Percentiles rank a stretch among this genome's conserved stretches.
phyloP scores from a whole-genome alignment of 2,329 filamentous ascomycete species.

The Nemania sp. region DNA sequence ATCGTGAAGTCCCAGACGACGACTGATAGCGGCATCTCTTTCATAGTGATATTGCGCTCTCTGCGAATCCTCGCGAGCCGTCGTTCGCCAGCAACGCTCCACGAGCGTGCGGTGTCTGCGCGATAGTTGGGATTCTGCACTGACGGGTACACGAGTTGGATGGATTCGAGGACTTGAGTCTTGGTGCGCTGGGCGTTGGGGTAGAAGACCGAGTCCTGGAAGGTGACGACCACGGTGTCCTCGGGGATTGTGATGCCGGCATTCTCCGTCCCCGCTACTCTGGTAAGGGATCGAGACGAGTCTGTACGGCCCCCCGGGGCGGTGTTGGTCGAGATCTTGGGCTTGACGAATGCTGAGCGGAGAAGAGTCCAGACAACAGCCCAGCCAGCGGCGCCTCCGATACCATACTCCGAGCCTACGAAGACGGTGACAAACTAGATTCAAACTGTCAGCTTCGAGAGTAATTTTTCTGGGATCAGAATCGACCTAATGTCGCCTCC shows the following conservation, averaged over 20 bases:
- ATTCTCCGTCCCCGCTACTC: constrained; percentile 30
- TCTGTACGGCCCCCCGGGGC: constrained; percentile 10
- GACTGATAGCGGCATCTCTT: constrained; percentile 36
- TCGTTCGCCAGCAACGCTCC: constrained; percentile 39
- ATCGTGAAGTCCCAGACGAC: constrained; percentile 39
- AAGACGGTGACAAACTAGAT: constrained; percentile 63
- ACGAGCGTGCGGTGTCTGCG: constrained; percentile 34
- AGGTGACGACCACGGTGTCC: constrained; percentile 60
- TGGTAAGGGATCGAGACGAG: constrained; percentile 36
- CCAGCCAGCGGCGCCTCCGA: constrained; percentile 64
- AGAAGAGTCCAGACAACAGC: constrained; percentile 65
- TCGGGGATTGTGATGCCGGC: constrained; percentile 42
- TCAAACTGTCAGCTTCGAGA: background rate
- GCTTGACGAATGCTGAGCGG: constrained; percentile 56
- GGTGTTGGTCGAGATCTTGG: constrained; percentile 19
- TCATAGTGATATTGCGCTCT: constrained; percentile 30
- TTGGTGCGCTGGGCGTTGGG: constrained; percentile 58
- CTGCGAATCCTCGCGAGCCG: constrained; percentile 37
- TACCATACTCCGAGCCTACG: constrained; percentile 62
- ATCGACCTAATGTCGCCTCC: too few relatives aligned
- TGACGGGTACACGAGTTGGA: constrained; percentile 40
- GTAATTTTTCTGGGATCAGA: too few relatives aligned
- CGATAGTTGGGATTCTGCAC: constrained; percentile 32
- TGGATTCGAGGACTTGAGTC: constrained; percentile 35
- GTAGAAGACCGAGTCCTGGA: constrained; percentile 64